phyloP scores from a whole-genome alignment of 495 filamentous ascomycete species.

The Collariella sp. region DNA sequence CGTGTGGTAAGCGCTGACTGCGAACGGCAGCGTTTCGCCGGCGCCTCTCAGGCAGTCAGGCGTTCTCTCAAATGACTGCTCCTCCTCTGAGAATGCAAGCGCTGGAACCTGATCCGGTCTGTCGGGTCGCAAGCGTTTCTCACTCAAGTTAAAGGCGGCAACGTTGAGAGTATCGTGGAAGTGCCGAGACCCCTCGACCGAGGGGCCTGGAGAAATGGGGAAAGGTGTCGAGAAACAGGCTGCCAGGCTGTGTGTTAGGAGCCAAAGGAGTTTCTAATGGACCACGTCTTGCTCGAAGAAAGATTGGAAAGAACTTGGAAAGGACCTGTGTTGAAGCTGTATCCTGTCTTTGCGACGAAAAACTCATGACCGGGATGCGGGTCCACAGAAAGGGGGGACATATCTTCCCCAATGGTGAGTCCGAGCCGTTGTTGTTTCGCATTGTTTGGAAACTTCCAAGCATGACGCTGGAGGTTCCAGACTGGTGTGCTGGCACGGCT shows the following conservation, averaged over 20 bases:
- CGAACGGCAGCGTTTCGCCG: no score
- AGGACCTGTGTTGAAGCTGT: background rate
- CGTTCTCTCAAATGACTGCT: background rate
- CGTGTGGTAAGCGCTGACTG: no score
- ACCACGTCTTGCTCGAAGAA: background rate
- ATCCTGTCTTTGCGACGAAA: background rate
- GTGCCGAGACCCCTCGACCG: no score
- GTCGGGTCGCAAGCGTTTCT: background rate
- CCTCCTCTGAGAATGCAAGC: background rate
- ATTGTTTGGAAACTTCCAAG: background rate
- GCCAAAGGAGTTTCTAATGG: background rate
- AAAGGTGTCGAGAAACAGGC: no score
- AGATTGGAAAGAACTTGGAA: background rate
- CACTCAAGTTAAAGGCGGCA: background rate
- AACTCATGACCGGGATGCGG: background rate
- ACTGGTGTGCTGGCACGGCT: constrained; percentile 5
- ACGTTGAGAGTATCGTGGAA: no score
- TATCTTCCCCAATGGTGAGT: background rate
- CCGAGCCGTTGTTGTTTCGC: background rate
- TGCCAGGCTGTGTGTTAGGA: no score
- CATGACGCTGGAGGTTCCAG: background rate
- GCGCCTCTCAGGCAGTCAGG: no score
- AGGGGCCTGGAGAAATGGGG: no score
- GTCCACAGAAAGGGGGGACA: background rate
- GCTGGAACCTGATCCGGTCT: background rate